phyloP scores from a whole-genome alignment of 1,284 basidiomycete genomes.

The Abortiporus biennis region DNA sequence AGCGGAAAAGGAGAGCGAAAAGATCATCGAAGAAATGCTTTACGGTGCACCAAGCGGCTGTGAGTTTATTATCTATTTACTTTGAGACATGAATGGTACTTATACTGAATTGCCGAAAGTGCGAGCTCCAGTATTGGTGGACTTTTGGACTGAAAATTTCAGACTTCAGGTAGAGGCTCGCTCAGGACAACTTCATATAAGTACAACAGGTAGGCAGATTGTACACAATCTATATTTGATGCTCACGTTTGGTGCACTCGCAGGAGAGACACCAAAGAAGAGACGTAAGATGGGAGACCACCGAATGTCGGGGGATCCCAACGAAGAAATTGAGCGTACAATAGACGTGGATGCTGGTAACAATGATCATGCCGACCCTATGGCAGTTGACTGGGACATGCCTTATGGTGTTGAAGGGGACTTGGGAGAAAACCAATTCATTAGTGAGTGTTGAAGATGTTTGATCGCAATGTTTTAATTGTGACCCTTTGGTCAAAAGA shows the following conservation, averaged over 20 bases:
- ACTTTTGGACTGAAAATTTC: slow-evolving; percentile 70
- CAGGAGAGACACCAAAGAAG: slow-evolving; percentile 34
- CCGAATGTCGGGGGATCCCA: background rate
- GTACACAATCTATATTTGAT: no score
- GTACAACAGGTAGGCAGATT: slow-evolving; percentile 25
- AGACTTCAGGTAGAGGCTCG: slow-evolving; percentile 61
- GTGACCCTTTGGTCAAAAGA: no score
- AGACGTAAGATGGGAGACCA: slow-evolving; percentile 27
- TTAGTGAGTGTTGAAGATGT: no score
- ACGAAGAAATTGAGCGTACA: background rate
- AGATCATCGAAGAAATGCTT: slow-evolving; percentile 54
- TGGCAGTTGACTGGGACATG: slow-evolving; percentile 11
- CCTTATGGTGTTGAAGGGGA: background rate
- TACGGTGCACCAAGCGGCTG: slow-evolving; percentile 63
- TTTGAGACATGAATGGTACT: background rate
- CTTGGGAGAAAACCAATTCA: no score
- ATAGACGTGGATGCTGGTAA: slow-evolving; percentile 20
- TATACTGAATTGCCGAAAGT: slow-evolving; percentile 35
- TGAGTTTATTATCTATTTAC: slow-evolving; percentile 28
- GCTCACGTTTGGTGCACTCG: background rate
- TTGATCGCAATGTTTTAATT: no score
- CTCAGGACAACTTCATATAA: slow-evolving; percentile 39
- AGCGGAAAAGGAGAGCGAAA: slow-evolving; percentile 47
- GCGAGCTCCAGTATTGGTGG: slow-evolving; percentile 51
- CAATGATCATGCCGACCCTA: background rate